A percentile compares a stretch with the other conserved stretches of the same genome.
phyloP scores from a whole-genome alignment of 768 basidiomycete genomes.

The Russula compacta region DNA sequence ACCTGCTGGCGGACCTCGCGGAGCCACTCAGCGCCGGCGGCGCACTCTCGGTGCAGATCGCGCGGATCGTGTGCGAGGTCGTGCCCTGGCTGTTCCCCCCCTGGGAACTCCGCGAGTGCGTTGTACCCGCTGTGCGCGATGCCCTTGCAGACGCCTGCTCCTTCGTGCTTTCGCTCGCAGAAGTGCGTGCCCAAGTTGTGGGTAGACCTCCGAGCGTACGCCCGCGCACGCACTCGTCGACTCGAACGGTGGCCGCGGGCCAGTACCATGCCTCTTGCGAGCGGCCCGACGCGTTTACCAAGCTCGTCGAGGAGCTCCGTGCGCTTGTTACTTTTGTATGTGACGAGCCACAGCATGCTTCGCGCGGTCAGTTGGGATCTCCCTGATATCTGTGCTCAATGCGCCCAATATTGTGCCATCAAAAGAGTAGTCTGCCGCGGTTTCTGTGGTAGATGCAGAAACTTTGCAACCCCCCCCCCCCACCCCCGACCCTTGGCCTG shows the following conservation, averaged over 20 bases:
- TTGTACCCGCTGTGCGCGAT: not conserved
- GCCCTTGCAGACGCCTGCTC: not conserved
- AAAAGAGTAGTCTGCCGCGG: too few species aligned
- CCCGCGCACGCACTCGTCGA: too few species aligned
- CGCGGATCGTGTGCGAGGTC: not conserved
- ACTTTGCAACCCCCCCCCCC: too few species aligned
- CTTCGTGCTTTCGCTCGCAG: not conserved
- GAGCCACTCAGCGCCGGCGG: not conserved
- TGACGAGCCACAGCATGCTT: not conserved
- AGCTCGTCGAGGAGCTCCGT: not conserved
- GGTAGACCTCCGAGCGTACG: not conserved
- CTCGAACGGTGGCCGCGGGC: not conserved
- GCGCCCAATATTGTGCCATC: too few species aligned
- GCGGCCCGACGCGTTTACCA: not conserved
- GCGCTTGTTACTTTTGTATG: not conserved
- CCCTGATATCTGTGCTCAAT: too few species aligned
- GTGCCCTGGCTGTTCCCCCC: not conserved
- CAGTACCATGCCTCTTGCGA: not conserved
- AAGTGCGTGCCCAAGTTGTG: not conserved
- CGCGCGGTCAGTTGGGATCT: not conserved
- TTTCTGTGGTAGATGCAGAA: too few species aligned
- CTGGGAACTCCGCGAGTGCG: not conserved
- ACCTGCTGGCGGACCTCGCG: not conserved
- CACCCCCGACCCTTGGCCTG: too few species aligned
- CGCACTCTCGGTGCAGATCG: not conserved